These are phyloP conservation scores for Platanus orientalis DNA, from an alignment of 164 flowering plant species.

Conservation along the genomic window DNA sequence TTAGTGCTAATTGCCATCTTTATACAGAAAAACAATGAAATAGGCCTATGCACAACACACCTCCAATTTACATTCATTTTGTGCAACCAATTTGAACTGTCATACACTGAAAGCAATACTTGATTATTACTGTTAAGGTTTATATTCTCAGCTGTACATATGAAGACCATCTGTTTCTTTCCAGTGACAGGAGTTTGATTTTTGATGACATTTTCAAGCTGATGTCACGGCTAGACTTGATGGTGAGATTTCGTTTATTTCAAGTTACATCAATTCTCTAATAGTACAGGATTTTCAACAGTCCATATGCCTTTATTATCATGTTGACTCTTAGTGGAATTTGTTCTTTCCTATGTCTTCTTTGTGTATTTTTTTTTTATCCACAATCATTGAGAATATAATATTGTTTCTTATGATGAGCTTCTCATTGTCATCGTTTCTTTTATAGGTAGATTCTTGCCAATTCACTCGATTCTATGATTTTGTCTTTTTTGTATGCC, in stretches of 20 bases:
- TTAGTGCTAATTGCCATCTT: too few relatives aligned
- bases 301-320: too few relatives aligned
- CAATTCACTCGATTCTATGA: conserved; percentile 81
- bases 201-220: conserved; percentile 61
- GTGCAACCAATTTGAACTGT: too few relatives aligned
- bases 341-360: not conserved
- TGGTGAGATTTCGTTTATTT: conserved; percentile 40
- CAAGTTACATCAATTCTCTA: not conserved
- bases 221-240: conserved; percentile 47
- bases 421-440: not conserved
- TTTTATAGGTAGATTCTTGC: conserved; percentile 59
- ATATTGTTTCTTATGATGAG: not conserved
- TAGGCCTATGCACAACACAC: too few relatives aligned
- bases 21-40: too few relatives aligned
- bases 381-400: not conserved
- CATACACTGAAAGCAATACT: too few relatives aligned
- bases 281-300: not conserved
- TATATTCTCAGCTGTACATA: too few relatives aligned
- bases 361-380: not conserved
- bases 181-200: conserved; percentile 43
- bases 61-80: too few relatives aligned
- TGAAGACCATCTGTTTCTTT: not conserved
- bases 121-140: not conserved
- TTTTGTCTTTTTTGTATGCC: conserved; percentile 88
- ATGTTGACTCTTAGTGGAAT: too few relatives aligned